These are phyloP conservation scores for Polyporus tsugae DNA, from an alignment of 1,284 basidiomycete genomes.

Conservation along the genomic window DNA sequence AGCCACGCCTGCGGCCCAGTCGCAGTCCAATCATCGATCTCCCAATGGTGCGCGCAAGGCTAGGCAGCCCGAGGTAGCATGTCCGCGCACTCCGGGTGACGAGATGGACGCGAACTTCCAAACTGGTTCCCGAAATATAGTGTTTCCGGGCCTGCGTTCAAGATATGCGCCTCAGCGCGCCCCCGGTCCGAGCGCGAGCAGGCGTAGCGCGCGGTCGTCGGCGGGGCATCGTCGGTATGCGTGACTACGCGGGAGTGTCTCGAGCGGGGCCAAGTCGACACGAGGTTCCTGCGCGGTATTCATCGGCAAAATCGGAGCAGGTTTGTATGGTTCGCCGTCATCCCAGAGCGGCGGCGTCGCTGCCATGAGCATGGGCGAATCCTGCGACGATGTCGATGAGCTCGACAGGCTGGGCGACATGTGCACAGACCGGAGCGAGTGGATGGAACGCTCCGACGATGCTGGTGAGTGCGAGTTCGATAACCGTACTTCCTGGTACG, in stretches of 20 bases:
- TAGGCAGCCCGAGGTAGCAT: neutral
- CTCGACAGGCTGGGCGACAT: conserved; percentile 33
- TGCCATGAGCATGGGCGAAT: conserved; percentile 30
- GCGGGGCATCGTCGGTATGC: conserved; percentile 67
- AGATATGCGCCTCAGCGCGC: conserved; percentile 23
- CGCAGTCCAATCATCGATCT: neutral
- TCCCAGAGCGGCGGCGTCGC: conserved; percentile 33
- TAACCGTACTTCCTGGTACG: conserved; percentile 22
- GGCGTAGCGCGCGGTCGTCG: conserved; percentile 67
- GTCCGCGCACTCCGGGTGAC: neutral
- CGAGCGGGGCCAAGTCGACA: conserved; percentile 59
- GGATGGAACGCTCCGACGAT: conserved; percentile 31
- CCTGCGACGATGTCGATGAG: conserved; percentile 31
- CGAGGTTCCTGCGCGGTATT: conserved; percentile 26
- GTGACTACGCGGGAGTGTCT: conserved; percentile 58
- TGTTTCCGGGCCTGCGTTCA: neutral
- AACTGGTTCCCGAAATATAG: neutral
- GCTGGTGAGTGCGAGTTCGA: conserved; percentile 34
- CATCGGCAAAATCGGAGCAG: conserved; percentile 30
- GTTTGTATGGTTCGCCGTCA: conserved; percentile 35
- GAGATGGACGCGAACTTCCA: neutral
- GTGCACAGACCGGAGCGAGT: conserved; percentile 26
- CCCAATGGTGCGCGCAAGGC: neutral
- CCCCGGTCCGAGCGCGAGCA: conserved; percentile 45
- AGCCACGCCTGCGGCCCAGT: neutral